Evolutionary conservation across 1,284 basidiomycete species (phyloP), one percentile per base, ranked within the genome.

Genomic region (Puccinia coronata): DNA sequence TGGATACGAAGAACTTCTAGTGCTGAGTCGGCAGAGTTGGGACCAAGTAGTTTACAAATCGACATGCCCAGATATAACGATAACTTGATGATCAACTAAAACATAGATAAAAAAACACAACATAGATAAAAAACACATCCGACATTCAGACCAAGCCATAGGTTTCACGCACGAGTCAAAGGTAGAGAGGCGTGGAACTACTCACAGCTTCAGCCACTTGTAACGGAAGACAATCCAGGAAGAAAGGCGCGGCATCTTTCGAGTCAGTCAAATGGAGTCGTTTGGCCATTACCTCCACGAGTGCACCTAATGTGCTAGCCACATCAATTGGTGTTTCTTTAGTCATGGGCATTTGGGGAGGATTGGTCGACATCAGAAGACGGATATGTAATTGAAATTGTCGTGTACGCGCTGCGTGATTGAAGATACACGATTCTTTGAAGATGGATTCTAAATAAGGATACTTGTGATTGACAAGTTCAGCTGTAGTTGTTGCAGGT

Each of bases 371-470:
- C 55, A 74, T 65, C 14, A 81, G 41, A 47, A 81, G 49, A 39
- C 79, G 69, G 47, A 81, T 71, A 74, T 81, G 71, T 4, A 74
- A 28, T 74, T 81, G 70, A 47, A 81, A 81, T 72, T 81, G 79
- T 34, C 71, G 57, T 12, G 79, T 74, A 25, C 79, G 79, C 23
- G 79, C 79, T 16, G 55, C 31, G 55, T 81, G 71, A 63, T 71
- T 81, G 53, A 81, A 81, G 16, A 81, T 74, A 59, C 71, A 73
- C 51, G 79, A 67, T 12, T 25, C 55, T 65, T 81, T 81, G 47
- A 81, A 81, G 71, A 81, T 63, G 14, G 71, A 72, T 81, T 81
- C 79, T n/a, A 81, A 63, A 39, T 81, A 74, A 61, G 79, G 79
- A 57, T 81, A 81, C 61, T 74, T 81, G 41, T 81, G 71, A 67